Conservation (phyloP, 768 basidiomycete genomes). For the Naganishia antarctica region DNA sequence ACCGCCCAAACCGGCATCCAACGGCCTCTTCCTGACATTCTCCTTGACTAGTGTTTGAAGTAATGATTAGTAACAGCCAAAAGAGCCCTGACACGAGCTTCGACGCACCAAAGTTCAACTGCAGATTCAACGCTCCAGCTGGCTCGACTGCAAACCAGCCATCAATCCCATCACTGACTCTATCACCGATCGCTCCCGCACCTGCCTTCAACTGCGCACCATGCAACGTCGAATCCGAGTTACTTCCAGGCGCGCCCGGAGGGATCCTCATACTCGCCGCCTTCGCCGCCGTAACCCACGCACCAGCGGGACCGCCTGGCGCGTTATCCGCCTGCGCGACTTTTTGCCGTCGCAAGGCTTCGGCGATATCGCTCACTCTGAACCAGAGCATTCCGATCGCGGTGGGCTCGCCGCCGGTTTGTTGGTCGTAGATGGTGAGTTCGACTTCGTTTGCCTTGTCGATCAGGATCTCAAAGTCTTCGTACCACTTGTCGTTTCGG, state of each 20-base stretch:
- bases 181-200: constrained; percentile 28
- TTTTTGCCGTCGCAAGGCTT: constrained; percentile 86
- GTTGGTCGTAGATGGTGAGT: constrained; percentile 90
- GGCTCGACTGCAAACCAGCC: constrained; percentile 98
- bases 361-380: constrained; percentile 85
- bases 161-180: constrained; percentile 62
- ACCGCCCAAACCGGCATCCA: constrained; percentile 75
- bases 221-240: constrained; percentile 27
- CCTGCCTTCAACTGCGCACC: constrained; percentile 49
- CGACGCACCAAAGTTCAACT: constrained; percentile 82
- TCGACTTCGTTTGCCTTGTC: constrained; percentile 99
- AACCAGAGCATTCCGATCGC: constrained; percentile 96
- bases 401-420: constrained; percentile 68
- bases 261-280: constrained; percentile 69
- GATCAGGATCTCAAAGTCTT: constrained; percentile 90
- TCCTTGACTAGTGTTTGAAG: constrained; percentile 72
- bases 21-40: constrained; percentile 81
- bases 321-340: constrained; percentile 78
- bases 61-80: background rate
- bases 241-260: constrained; percentile 27
- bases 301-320: constrained; percentile 53
- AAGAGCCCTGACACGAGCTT: background rate
- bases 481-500: constrained; percentile 93
- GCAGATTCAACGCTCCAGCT: constrained; percentile 82
- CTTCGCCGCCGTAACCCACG: constrained; percentile 67